Percentiles rank a stretch among this genome's conserved stretches.
Evolutionary conservation across 1,139 yeast genomes (phyloP).

Genomic region (Kodamaea sp.): DNA sequence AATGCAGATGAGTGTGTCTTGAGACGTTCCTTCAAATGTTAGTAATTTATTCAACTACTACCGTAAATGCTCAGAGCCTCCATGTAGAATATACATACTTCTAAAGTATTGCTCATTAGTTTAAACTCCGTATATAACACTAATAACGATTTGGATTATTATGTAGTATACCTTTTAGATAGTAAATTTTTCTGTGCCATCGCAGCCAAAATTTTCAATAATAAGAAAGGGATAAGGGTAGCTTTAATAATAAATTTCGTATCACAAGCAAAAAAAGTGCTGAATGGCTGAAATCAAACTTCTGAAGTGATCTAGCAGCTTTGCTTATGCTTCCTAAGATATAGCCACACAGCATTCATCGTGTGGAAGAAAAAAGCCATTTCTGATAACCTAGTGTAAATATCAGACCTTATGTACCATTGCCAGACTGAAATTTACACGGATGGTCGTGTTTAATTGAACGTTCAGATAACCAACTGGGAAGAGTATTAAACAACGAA

Average conservation of each 20-base stretch:
- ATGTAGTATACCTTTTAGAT: no score
- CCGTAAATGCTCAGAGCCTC: neutral
- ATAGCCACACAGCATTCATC: no score
- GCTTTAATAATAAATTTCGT: no score
- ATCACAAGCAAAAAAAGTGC: no score
- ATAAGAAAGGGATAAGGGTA: no score
- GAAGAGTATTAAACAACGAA: slow-evolving; percentile 3
- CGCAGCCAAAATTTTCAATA: no score
- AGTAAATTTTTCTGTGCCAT: slow-evolving; percentile 13
- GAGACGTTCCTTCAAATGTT: slow-evolving; percentile 65
- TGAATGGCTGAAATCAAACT: no score
- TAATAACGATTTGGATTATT: neutral
- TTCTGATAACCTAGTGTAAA: no score
- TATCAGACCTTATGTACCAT: neutral
- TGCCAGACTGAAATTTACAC: slow-evolving; percentile 7
- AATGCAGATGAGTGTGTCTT: slow-evolving; percentile 85
- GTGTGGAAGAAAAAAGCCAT: no score
- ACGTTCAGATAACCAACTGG: slow-evolving; percentile 4
- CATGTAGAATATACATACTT: slow-evolving; percentile 38
- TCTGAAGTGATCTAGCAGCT: no score
- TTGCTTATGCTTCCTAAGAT: no score
- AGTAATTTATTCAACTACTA: slow-evolving; percentile 22
- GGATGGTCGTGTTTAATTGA: slow-evolving; percentile 4
- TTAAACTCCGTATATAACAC: no score
- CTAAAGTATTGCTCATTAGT: slow-evolving; percentile 53